phyloP scores from a whole-genome alignment of 169 alveolate species.

The Cryptosporidium bovis region DNA sequence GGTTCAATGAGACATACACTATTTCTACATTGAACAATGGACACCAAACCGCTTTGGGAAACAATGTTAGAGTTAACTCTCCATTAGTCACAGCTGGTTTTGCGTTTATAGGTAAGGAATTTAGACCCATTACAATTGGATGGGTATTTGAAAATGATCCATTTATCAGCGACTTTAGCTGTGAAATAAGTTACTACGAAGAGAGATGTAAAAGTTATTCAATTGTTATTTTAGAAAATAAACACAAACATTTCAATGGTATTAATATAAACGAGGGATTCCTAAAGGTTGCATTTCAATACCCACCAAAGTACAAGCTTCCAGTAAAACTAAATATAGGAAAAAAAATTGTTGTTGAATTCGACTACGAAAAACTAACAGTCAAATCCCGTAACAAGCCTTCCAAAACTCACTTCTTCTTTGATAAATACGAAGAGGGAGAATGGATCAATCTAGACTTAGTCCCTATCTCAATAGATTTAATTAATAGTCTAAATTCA shows the following conservation, averaged over 20 bases:
- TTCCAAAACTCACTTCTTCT: neutral
- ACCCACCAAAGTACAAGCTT: constrained; percentile 24
- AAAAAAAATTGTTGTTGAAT: neutral
- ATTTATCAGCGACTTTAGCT: neutral
- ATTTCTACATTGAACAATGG: neutral
- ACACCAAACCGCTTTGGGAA: constrained; percentile 3
- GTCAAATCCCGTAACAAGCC: neutral
- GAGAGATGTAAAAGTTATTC: constrained; percentile 49
- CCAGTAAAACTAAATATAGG: constrained; percentile 23
- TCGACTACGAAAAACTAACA: constrained; percentile 10
- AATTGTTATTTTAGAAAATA: neutral
- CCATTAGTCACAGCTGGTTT: constrained; percentile 39
- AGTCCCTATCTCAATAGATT: constrained; percentile 7
- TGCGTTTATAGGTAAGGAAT: constrained; percentile 30
- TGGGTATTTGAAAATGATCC: constrained; percentile 19
- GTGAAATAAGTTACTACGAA: constrained; percentile 43
- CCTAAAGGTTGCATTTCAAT: constrained; percentile 51
- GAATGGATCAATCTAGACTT: constrained; percentile 61
- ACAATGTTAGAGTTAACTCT: constrained; percentile 39
- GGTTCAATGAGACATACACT: constrained; percentile 30
- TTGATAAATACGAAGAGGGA: constrained; percentile 9
- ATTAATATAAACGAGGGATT: constrained; percentile 10
- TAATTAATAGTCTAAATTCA: neutral
- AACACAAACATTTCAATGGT: neutral
- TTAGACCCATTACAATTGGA: constrained; percentile 10